Percentiles rank a stretch among this genome's conserved stretches.
These are phyloP conservation scores for Xylariomycetidae sp. DNA, from an alignment of 2,329 filamentous ascomycete species.

Conservation along the genomic window DNA sequence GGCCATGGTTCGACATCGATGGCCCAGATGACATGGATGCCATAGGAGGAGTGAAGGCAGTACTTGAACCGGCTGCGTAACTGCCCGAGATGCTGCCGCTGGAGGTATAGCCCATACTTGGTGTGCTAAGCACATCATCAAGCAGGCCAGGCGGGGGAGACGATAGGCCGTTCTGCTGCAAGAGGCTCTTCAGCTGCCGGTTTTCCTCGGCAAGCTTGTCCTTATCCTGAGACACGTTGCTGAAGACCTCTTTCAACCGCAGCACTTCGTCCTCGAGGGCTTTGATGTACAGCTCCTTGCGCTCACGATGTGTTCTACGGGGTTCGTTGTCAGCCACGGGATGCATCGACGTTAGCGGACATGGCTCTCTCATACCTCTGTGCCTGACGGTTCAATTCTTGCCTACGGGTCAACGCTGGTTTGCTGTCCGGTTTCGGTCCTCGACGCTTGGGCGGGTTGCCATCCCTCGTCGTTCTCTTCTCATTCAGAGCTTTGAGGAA, in stretches of 20 bases:
- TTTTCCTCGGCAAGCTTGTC: slow-evolving; percentile 75
- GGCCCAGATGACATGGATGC: slow-evolving; percentile 37
- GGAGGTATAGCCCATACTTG: slow-evolving; percentile 42
- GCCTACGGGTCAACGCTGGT: slow-evolving; percentile 82
- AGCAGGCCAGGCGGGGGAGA: slow-evolving; percentile 23
- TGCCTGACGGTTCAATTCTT: slow-evolving; percentile 91
- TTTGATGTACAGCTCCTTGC: slow-evolving; percentile 95
- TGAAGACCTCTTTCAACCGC: slow-evolving; percentile 79
- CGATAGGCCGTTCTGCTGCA: slow-evolving; percentile 48
- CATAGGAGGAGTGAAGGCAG: slow-evolving; percentile 42
- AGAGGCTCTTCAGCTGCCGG: slow-evolving; percentile 56
- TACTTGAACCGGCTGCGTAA: slow-evolving; percentile 44
- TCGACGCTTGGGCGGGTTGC: slow-evolving; percentile 78
- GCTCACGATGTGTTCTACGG: slow-evolving; percentile 83
- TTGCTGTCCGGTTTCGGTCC: slow-evolving; percentile 97
- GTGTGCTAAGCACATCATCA: slow-evolving; percentile 41
- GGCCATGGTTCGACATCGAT: slow-evolving; percentile 30
- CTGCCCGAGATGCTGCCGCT: slow-evolving; percentile 57
- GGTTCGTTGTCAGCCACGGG: slow-evolving; percentile 9
- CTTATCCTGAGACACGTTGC: slow-evolving; percentile 67
- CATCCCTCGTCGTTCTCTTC: slow-evolving; percentile 79
- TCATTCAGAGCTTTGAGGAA: slow-evolving; percentile 64
- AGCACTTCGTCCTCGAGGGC: slow-evolving; percentile 87
- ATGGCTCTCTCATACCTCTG: slow-evolving; percentile 60
- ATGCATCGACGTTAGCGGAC: neutral